Percentiles rank a stretch among this genome's conserved stretches.
Conservation (phyloP, 495 filamentous ascomycete species). For the Penicillium parvum region DNA sequence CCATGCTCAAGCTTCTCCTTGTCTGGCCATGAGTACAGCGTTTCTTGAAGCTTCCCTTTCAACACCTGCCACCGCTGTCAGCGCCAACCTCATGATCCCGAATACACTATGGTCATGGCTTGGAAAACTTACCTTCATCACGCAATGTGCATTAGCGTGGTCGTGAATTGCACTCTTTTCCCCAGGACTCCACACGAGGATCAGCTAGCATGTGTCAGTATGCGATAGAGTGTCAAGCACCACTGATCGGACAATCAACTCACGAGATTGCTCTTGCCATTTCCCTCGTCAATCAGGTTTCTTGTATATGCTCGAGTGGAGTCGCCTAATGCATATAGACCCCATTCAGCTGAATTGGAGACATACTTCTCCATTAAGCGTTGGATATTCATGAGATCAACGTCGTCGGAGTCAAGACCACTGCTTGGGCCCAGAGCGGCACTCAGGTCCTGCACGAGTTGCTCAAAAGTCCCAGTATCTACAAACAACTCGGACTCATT, state of each 20-base stretch:
- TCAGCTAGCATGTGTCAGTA: constrained; percentile 52
- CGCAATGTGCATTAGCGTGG: constrained; percentile 77
- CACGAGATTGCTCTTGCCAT: constrained; percentile 87
- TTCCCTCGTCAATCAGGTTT: constrained; percentile 86
- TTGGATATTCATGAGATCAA: constrained; percentile 65
- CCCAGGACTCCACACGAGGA: constrained; percentile 92
- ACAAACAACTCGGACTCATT: constrained; percentile 6
- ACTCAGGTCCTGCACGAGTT: constrained; percentile 68
- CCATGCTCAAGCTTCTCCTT: constrained; percentile 40
- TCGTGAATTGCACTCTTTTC: constrained; percentile 83
- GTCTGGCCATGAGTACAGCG: constrained; percentile 71
- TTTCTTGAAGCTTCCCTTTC: constrained; percentile 72
- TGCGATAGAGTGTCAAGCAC: not conserved
- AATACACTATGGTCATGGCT: not conserved
- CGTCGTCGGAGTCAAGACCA: constrained; percentile 72
- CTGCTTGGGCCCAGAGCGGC: constrained; percentile 68
- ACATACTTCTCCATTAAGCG: constrained; percentile 66
- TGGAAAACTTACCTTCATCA: constrained; percentile 57
- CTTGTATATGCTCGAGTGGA: constrained; percentile 67
- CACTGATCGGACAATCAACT: constrained; percentile 14
- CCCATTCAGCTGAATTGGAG: constrained; percentile 66
- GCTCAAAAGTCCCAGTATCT: constrained; percentile 52
- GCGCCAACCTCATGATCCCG: not conserved
- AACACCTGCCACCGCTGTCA: constrained; percentile 49
- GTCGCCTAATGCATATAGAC: constrained; percentile 63